Percentiles rank a stretch among this genome's conserved stretches.
These are phyloP conservation scores for Gonapodya prolifera DNA, from an alignment of 192 early-diverging fungal genomes.

Conservation along the genomic window DNA sequence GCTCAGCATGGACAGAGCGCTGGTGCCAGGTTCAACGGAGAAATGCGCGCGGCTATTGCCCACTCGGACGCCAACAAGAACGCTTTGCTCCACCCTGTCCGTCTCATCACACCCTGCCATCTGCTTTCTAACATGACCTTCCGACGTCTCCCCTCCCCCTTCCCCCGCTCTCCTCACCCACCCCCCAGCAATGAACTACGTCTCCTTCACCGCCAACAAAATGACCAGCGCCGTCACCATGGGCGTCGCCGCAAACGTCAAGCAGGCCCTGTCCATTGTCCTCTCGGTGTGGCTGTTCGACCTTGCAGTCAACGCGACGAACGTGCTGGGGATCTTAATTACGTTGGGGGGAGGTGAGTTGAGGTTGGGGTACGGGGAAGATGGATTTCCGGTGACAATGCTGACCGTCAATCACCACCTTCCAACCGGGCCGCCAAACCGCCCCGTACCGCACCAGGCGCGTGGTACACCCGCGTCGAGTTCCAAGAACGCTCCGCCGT, in stretches of 20 bases:
- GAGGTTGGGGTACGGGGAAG: too few relatives aligned
- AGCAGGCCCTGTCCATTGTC: conserved; percentile 58
- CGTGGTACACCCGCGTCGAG: not conserved
- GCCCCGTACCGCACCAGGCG: not conserved
- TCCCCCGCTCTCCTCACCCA: not conserved
- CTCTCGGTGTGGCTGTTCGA: conserved; percentile 45
- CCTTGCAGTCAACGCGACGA: conserved; percentile 38
- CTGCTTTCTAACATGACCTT: too few relatives aligned
- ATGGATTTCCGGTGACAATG: too few relatives aligned
- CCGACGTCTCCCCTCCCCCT: not conserved
- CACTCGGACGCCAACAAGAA: too few relatives aligned
- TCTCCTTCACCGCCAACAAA: conserved; percentile 75
- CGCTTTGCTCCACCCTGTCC: not conserved
- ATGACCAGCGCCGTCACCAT: conserved; percentile 74
- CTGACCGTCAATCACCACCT: too few relatives aligned
- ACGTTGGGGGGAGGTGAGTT: conserved; percentile 28
- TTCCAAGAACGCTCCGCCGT: not conserved
- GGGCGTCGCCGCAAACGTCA: conserved; percentile 62
- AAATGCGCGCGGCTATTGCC: too few relatives aligned
- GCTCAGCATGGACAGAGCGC: too few relatives aligned
- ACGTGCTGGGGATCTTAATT: conserved; percentile 43
- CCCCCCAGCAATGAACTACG: conserved; percentile 46
- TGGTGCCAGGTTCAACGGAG: too few relatives aligned
- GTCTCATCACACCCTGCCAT: not conserved
- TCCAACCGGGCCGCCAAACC: too few relatives aligned